These are phyloP conservation scores for Saccharomyces hybrid DNA, from an alignment of 1,139 yeast genomes.

Conservation along the genomic window DNA sequence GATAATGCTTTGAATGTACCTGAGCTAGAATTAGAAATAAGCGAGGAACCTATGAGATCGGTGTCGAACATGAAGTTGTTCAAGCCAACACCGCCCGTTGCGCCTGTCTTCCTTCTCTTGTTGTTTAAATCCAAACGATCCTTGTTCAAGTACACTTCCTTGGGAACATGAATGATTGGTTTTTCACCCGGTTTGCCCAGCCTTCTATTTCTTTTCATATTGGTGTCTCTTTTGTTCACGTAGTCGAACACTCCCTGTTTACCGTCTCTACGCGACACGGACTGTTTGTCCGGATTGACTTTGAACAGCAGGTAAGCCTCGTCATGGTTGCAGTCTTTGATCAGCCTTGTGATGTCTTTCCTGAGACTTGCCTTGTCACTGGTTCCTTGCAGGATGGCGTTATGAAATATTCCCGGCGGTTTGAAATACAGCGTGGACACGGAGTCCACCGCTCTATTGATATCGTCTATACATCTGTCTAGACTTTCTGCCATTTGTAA, in stretches of 20 bases:
- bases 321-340: conserved; percentile 28
- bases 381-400: conserved; percentile 24
- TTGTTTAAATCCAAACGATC: conserved; percentile 20
- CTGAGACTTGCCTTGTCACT: conserved; percentile 4
- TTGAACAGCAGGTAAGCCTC: conserved; percentile 28
- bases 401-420: conserved; percentile 32
- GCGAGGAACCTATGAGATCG: neutral
- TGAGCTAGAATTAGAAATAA: conserved; percentile 8
- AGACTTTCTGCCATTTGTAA: conserved; percentile 22
- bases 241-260: conserved; percentile 28
- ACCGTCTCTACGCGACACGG: conserved; percentile 30
- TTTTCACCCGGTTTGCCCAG: conserved; percentile 22
- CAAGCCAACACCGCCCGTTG: neutral
- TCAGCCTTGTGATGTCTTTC: conserved; percentile 20
- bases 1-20: conserved; percentile 19
- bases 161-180: conserved; percentile 29
- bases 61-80: neutral
- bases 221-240: conserved; percentile 21
- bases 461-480: conserved; percentile 24
- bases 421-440: conserved; percentile 28
- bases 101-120: conserved; percentile 13
- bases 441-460: conserved; percentile 24
- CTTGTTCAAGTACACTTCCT: conserved; percentile 27
- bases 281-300: conserved; percentile 15
- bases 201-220: conserved; percentile 23